Evolutionary conservation across 179 eudicot species (phyloP).

Genomic region (Spergularia azorica): DNA sequence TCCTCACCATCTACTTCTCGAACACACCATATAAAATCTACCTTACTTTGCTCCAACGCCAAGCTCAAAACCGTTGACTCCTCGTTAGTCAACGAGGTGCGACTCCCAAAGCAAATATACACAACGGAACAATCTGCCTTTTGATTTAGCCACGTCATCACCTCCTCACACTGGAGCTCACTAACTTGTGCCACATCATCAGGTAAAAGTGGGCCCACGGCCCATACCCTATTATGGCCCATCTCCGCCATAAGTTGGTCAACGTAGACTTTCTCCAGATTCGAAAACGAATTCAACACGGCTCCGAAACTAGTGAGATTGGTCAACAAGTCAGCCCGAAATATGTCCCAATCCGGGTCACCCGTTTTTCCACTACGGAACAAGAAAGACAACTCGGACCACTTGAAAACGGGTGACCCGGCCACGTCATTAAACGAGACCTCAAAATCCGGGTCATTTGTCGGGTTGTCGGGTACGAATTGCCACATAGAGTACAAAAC

Average conservation of each 20-base stretch:
- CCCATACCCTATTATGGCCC: constrained; percentile 43
- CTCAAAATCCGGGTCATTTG: neutral
- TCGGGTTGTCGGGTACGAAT: constrained; percentile 12
- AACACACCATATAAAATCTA: constrained; percentile 35
- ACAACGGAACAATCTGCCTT: constrained; percentile 26
- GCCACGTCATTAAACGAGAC: constrained; percentile 18
- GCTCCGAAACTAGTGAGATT: constrained; percentile 35
- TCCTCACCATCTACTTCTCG: constrained; percentile 23
- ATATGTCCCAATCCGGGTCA: constrained; percentile 31
- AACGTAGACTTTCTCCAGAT: constrained; percentile 32
- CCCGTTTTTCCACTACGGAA: constrained; percentile 21
- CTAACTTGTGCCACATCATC: constrained; percentile 18
- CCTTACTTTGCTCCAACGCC: constrained; percentile 38
- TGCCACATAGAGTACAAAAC: constrained; percentile 26
- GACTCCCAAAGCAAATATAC: constrained; percentile 35
- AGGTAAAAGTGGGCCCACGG: constrained; percentile 39
- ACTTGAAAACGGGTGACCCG: constrained; percentile 25
- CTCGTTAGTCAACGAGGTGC: constrained; percentile 19
- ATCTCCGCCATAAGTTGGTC: constrained; percentile 30
- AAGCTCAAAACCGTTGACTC: constrained; percentile 29
- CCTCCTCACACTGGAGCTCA: constrained; percentile 21
- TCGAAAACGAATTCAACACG: constrained; percentile 31
- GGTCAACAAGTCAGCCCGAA: constrained; percentile 13
- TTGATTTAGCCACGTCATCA: constrained; percentile 32
- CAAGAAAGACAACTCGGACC: constrained; percentile 29